Conservation (phyloP, 2,329 filamentous ascomycete species). For the Pseudocercospora cruenta region DNA sequence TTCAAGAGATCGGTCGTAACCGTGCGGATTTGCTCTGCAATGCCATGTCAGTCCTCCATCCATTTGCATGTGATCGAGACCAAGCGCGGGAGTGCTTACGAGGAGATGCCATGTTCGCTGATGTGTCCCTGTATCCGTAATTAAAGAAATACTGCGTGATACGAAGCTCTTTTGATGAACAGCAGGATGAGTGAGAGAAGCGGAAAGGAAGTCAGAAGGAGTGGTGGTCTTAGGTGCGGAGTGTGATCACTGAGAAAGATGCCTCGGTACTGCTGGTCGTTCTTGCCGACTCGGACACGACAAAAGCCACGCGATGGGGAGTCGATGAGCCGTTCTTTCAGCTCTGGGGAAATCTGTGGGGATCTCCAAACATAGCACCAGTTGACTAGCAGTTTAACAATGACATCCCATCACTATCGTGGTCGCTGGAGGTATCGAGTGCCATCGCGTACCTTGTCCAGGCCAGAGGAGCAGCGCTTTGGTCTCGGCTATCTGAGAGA, state of each 20-base stretch:
- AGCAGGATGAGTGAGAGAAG: constrained; percentile 8
- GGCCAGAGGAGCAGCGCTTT: neutral
- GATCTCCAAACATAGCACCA: too few species aligned
- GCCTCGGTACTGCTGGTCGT: neutral
- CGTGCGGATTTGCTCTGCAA: constrained; percentile 82
- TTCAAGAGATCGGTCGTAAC: constrained; percentile 92
- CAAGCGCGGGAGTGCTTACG: constrained; percentile 59
- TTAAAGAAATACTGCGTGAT: neutral
- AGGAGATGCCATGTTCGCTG: constrained; percentile 69
- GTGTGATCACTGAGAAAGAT: neutral
- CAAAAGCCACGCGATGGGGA: neutral
- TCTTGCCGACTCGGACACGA: neutral
- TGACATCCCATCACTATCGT: neutral
- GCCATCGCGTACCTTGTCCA: neutral
- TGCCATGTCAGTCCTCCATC: constrained; percentile 39
- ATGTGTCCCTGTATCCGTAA: neutral
- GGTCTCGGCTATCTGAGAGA: neutral
- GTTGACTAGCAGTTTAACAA: neutral
- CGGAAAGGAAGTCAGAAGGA: constrained; percentile 7
- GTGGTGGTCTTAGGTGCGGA: neutral
- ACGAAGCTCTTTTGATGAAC: neutral
- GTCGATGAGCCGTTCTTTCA: neutral
- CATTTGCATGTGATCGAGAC: constrained; percentile 27
- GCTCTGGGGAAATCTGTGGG: neutral
- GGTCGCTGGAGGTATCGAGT: neutral